Evolutionary conservation across 2,329 filamentous ascomycete species (phyloP), one percentile per base, ranked within the genome.

Genomic region (Stachybotrys echinatus): DNA sequence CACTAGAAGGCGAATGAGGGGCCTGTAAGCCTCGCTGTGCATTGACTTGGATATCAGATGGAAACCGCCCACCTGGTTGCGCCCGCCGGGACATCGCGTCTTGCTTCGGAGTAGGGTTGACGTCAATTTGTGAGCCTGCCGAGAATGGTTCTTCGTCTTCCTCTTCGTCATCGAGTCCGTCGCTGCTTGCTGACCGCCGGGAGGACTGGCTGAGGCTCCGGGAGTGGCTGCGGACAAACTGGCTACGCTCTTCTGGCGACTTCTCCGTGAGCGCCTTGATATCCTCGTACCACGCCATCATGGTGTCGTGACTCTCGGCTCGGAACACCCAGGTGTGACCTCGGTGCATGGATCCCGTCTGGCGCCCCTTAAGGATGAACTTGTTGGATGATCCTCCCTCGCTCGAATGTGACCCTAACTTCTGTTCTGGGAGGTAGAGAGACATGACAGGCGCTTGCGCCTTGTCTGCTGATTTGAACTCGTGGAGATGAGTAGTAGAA

Each of bases 391-490:
- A 89, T 12, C 89, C 92, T 45, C 83, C 85, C 52, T 84, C 83
- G 52, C 84, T 81, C 10, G 92, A 96, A 65, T 95, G 91, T 34
- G 92, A 95, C 37, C 94, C 94, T 50, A 99, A 79, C 66, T 96
- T 96, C 70, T 97, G 94, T 59, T 97, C 94, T 6, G 88, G 88
- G 23, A 99, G 81, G 65, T 94, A 95, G 50, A 99, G 77, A 40
- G 94, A 97, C 92, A 99, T 96, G 65, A 97, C 83, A 1, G 94
- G 94, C 38, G 88, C 86, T 69, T 94, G 89, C 52, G 82, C 87
- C 66, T 92, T 92, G 71, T 97, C 92, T 57, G 91, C 90, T n/a
- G 91, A 96, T 68, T 96, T 96, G 80, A 97, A 99, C 71, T 99
- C 94, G 73, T 99, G 94, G 20, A 99, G 80, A 70, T 99, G 94